Evolutionary conservation across 805 yeast genomes (phyloP).

Genomic region (Yamadazyma endophytica): DNA sequence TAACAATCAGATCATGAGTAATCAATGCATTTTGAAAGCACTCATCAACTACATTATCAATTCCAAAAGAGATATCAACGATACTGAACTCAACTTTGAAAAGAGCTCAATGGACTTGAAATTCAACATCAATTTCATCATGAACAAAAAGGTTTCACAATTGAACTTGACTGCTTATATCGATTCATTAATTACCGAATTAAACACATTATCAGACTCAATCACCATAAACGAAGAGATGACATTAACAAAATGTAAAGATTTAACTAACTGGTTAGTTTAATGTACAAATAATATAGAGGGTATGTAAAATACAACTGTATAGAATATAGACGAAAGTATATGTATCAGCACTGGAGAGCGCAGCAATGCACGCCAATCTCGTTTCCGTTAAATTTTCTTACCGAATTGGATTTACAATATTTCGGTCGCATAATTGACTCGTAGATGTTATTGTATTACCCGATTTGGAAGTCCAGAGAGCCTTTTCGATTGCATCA

Average conservation of each 20-base stretch:
- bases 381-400: too few relatives aligned
- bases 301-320: too few relatives aligned
- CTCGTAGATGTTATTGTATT: too few relatives aligned
- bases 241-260: conserved; percentile 9
- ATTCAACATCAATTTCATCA: conserved; percentile 1
- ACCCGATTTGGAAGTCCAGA: too few relatives aligned
- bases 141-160: conserved; percentile 2
- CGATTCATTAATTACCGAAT: conserved; percentile 6
- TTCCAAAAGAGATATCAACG: conserved; percentile 1
- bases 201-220: conserved; percentile 2
- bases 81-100: neutral
- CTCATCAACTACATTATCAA: conserved; percentile 1
- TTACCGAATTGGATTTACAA: too few relatives aligned
- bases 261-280: conserved; percentile 13
- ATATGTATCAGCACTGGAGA: too few relatives aligned
- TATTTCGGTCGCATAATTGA: too few relatives aligned
- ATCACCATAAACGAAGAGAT: conserved; percentile 3
- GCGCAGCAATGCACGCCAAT: too few relatives aligned
- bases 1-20: conserved; percentile 1
- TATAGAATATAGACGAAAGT: too few relatives aligned
- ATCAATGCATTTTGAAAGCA: conserved; percentile 2
- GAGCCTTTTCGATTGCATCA: too few relatives aligned
- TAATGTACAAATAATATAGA: neutral
- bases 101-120: neutral
- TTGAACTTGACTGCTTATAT: conserved; percentile 4